phyloP scores from a whole-genome alignment of 2,329 filamentous ascomycete genomes.

The Zasmidium cellare region DNA sequence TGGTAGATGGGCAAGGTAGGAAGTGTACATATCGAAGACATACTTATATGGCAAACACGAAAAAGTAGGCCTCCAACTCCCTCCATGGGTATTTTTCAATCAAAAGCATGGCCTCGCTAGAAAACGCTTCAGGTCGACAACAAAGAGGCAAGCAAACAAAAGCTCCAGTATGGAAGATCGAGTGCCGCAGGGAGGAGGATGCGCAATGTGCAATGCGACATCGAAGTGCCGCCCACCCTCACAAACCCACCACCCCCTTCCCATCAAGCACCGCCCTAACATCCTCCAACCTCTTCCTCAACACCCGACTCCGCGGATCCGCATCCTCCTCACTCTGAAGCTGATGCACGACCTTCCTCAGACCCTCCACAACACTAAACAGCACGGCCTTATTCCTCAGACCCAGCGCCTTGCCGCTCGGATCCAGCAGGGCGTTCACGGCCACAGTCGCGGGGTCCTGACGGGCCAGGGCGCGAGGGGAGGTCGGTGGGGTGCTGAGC shows the following conservation, averaged over 20 bases:
- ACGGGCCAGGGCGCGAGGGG: slow-evolving; percentile 28
- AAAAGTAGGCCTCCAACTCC: too few species aligned
- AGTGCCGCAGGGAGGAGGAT: too few species aligned
- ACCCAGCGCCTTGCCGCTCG: slow-evolving; percentile 43
- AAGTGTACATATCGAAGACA: too few species aligned
- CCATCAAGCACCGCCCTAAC: slow-evolving; percentile 74
- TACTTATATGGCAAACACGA: too few species aligned
- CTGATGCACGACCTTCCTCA: slow-evolving; percentile 55
- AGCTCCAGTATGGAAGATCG: too few species aligned
- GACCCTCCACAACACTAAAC: slow-evolving; percentile 51
- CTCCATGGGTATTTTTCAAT: not conserved
- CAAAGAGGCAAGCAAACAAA: too few species aligned
- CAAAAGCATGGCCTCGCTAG: not conserved
- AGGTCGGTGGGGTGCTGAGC: slow-evolving; percentile 13
- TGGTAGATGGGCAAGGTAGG: too few species aligned
- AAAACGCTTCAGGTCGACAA: not conserved
- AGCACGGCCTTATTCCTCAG: slow-evolving; percentile 57
- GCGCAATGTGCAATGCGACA: too few species aligned
- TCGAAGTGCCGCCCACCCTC: too few species aligned
- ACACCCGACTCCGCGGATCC: slow-evolving; percentile 61
- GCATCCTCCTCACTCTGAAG: slow-evolving; percentile 50
- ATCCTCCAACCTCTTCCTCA: slow-evolving; percentile 71
- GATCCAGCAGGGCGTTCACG: slow-evolving; percentile 42
- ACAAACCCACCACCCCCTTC: not conserved
- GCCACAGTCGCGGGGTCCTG: slow-evolving; percentile 38